Evolutionary conservation across 1,284 basidiomycete genomes (phyloP).

Genomic region (Volvariella volvacea): DNA sequence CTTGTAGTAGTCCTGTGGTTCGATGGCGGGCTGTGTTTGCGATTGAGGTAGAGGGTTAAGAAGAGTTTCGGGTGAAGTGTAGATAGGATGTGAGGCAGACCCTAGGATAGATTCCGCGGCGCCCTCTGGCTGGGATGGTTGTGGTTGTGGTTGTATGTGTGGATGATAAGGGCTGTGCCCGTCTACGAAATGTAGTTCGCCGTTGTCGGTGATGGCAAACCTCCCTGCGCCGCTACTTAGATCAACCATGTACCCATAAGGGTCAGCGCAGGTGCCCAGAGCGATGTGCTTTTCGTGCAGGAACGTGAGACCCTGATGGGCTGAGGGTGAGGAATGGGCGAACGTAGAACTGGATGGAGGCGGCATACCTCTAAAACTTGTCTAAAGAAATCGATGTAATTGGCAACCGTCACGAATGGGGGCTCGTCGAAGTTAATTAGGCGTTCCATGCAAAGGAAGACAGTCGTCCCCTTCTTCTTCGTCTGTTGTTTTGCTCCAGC

Average conservation of each 20-base stretch:
- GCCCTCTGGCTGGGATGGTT: too few species aligned
- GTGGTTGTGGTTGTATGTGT: too few species aligned
- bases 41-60: conserved; percentile 3
- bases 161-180: too few species aligned
- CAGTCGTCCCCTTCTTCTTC: conserved; percentile 6
- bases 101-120: conserved; percentile 6
- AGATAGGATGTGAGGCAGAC: background rate
- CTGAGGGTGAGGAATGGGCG: conserved; percentile 1
- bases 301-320: conserved; percentile 38
- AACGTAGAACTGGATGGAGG: background rate
- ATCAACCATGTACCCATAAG: conserved; percentile 38
- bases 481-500: too few species aligned
- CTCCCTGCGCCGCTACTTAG: conserved; percentile 25
- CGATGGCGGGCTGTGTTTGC: background rate
- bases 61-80: conserved; percentile 1
- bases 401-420: conserved; percentile 33
- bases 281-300: conserved; percentile 41
- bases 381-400: conserved; percentile 43
- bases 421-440: conserved; percentile 36
- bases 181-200: conserved; percentile 8
- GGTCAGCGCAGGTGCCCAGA: conserved; percentile 24
- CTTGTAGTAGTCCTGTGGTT: background rate
- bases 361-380: conserved; percentile 39
- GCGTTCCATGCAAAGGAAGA: conserved; percentile 36
- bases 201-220: conserved; percentile 1